Percentiles rank a stretch among this genome's conserved stretches.
These are phyloP conservation scores for Gonapodya sp. DNA, from an alignment of 192 early-diverging fungal genomes.

Conservation along the genomic window DNA sequence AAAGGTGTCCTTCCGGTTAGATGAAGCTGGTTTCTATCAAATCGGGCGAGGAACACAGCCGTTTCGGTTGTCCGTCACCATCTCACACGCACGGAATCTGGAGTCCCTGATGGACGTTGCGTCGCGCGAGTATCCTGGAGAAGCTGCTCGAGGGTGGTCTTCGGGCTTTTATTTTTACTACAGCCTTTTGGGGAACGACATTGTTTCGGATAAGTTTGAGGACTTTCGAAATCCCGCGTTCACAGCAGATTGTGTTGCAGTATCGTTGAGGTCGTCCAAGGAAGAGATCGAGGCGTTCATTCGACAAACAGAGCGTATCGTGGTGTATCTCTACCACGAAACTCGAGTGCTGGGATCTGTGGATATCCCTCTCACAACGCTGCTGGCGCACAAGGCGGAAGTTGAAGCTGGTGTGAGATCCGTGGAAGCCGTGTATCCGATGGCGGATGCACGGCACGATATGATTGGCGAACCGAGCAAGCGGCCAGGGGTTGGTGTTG, in stretches of 20 bases:
- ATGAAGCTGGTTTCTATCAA: background rate
- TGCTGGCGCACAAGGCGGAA: slow-evolving; percentile 8
- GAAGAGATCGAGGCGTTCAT: slow-evolving; percentile 24
- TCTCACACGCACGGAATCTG: background rate
- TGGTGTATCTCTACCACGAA: slow-evolving; percentile 28
- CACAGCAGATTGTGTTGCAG: slow-evolving; percentile 35
- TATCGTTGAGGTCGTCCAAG: slow-evolving; percentile 26
- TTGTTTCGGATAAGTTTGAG: slow-evolving; percentile 32
- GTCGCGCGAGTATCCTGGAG: background rate
- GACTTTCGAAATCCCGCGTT: slow-evolving; percentile 30
- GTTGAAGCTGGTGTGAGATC: background rate
- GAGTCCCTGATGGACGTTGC: background rate
- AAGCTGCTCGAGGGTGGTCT: background rate
- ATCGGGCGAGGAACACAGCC: background rate
- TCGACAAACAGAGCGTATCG: slow-evolving; percentile 22
- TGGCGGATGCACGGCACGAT: slow-evolving; percentile 26
- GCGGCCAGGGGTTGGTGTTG: slow-evolving; percentile 26
- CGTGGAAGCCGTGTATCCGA: slow-evolving; percentile 28
- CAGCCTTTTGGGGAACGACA: slow-evolving; percentile 35
- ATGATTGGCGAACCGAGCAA: slow-evolving; percentile 21
- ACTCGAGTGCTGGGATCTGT: slow-evolving; percentile 27
- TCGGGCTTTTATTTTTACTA: slow-evolving; percentile 35
- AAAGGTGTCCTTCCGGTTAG: background rate
- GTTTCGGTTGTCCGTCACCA: background rate
- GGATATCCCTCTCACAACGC: slow-evolving; percentile 21